Evolutionary conservation across 2,329 filamentous ascomycete genomes (phyloP).

Genomic region (Incumbomyces lentus): DNA sequence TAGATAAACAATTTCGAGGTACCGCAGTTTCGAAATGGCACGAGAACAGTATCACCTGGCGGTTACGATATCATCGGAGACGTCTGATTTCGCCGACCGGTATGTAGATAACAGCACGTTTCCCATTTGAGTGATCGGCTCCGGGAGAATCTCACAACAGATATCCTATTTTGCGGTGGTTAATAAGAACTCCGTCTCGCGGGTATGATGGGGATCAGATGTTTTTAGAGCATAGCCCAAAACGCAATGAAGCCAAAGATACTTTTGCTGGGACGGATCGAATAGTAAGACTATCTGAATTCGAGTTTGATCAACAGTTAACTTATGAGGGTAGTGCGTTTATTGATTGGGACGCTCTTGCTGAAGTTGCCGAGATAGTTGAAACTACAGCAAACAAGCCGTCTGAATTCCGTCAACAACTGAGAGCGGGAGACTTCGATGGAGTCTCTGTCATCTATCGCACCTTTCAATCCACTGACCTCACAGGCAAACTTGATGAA

Average conservation of each 20-base stretch:
- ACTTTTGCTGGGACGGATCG: conserved; percentile 52
- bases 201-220: no score
- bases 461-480: conserved; percentile 53
- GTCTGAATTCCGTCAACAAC: conserved; percentile 59
- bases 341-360: conserved; percentile 52
- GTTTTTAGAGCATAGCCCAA: not conserved
- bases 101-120: no score
- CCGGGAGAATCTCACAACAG: no score
- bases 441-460: conserved; percentile 57
- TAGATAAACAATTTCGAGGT: no score
- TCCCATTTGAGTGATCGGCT: no score
- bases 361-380: conserved; percentile 54
- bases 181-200: no score
- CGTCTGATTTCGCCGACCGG: no score
- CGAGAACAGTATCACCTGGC: no score
- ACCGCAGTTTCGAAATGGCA: no score
- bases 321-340: conserved; percentile 40
- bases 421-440: conserved; percentile 53
- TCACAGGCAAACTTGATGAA: conserved; percentile 61
- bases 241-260: conserved; percentile 44
- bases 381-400: conserved; percentile 52
- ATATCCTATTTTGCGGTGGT: no score
- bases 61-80: no score
- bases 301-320: conserved; percentile 3
- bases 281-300: conserved; percentile 42